Evolutionary conservation across 352 stramenopile genomes (phyloP), one percentile per base, ranked within the genome.

Genomic region (Phytophthora idaei): DNA sequence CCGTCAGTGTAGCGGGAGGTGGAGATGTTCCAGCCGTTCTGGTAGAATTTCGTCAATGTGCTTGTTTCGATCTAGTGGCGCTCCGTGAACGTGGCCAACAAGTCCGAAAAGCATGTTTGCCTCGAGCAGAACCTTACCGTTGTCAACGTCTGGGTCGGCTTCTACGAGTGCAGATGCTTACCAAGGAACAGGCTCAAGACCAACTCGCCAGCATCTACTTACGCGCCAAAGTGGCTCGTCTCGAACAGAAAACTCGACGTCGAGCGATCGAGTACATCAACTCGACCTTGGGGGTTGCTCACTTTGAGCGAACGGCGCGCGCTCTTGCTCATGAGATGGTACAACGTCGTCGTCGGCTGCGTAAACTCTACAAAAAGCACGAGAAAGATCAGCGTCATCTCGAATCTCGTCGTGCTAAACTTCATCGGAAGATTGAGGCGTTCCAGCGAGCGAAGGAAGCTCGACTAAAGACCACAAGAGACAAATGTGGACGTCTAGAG

Each of bases 241-340:
- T 92, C 7, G 60, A 63, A 29, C 41, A 62, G 32, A 87, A 87
- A 49, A 89, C 81, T 4, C 81, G 80, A 34, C 64, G 74, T n/a
- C 81, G 87, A 29, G 87, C 81, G 25, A 45, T 89, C 37, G 76
- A 75, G 28, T 92, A 77, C 57, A 85, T 92, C 51, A 90, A 90
- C 37, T 90, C 83, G 4, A 66, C 77, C 5, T 17, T 39, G 6
- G 83, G 81, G 0, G 57, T 88, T 8, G 70, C 36, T 7, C 78
- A 88, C 44, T 89, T 92, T 51, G 83, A 90, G 51, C 71, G 64
- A n/a, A 70, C 48, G n/a, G 49, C 64, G 27, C 69, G 69, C 1
- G 53, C 67, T 12, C 41, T 76, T 60, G 32, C 68, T 78, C 21
- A 74, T 64, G 12, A 60, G 64, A 47, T 65, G 69, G 27, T 57